phyloP scores from a whole-genome alignment of 192 early-diverging fungal genomes.

The Chytriomyces sp. region DNA sequence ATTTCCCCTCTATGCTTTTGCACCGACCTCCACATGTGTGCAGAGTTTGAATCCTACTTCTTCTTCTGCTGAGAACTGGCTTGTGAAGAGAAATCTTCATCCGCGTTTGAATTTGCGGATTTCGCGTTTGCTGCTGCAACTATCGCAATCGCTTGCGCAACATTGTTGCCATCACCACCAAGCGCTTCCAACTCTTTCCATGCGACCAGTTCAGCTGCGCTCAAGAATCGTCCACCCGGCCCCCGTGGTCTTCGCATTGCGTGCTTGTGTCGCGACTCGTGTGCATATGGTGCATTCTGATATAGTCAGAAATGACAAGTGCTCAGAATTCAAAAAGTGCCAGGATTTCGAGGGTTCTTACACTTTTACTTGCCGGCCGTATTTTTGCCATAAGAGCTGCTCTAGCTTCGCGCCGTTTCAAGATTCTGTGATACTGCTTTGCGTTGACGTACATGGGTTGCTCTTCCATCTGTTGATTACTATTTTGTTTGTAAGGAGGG shows the following conservation, averaged over 20 bases:
- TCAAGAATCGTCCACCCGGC: slow-evolving; percentile 95
- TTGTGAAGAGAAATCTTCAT: no score
- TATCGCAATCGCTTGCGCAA: slow-evolving; percentile 19
- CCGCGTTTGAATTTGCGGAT: neutral
- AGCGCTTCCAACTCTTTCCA: slow-evolving; percentile 47
- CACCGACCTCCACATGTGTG: no score
- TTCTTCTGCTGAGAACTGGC: no score
- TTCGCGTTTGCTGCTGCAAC: slow-evolving; percentile 9
- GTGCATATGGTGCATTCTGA: slow-evolving; percentile 68
- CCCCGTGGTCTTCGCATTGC: slow-evolving; percentile 97
- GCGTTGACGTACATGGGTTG: slow-evolving; percentile 97
- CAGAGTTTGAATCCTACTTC: no score
- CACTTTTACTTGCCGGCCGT: slow-evolving; percentile 52
- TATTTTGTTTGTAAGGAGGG: neutral
- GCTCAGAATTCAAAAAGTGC: no score
- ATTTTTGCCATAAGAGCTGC: slow-evolving; percentile 22
- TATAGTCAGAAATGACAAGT: no score
- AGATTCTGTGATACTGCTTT: slow-evolving; percentile 97
- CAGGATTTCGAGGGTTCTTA: slow-evolving; percentile 5
- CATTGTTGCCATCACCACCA: neutral
- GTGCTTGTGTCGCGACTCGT: slow-evolving; percentile 96
- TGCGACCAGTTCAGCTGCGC: slow-evolving; percentile 69
- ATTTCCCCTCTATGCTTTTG: no score
- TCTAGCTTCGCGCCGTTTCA: slow-evolving; percentile 91
- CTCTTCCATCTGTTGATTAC: slow-evolving; percentile 44